Evolutionary conservation across 2,329 filamentous ascomycete genomes (phyloP), one percentile per base, ranked within the genome.

Genomic region (Nigrospora sphaerica): DNA sequence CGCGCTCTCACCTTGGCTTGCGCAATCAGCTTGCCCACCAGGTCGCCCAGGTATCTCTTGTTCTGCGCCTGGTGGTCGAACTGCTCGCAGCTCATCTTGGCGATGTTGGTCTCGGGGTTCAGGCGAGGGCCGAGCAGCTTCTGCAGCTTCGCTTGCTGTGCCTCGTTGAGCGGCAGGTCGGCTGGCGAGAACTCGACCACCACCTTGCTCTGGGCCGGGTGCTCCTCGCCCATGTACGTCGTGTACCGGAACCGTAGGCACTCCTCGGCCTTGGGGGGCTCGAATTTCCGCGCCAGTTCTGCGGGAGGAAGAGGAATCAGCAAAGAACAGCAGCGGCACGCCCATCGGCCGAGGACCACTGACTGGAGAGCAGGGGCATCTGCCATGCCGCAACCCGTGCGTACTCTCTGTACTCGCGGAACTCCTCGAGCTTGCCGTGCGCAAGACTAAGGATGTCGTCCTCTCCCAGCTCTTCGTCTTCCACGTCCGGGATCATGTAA

Each of bases 241-340:
- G 93, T 98, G 73, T 95, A 96, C 59, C 93, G 85, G 81, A 96
- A 98, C 58, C 92, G 86, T 48, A 98, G 80, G 39, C 89, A 81
- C 57, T 87, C 76, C 39, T 81, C 67, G 31, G 74, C 65, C 13
- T 78, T 75, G 2, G 92, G 89, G 3, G 83, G 79, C 50, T 76
- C 69, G 64, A 95, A 97, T 16, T 88, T 85, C 67, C 88, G 88
- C 46, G 88, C 85, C 52, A 93, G 78, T 63, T 92, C 88, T 95
- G 60, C 42, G 35, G 46, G 33, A 37, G 23, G 37, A 45, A 53
- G 44, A 46, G 56, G 46, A 52, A 48, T 48, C 47, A 54, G 42
- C 36, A 33, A 34, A 18, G 6, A 39, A 39, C 6, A 2, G 34
- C 9, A n/a, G 12, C 34, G 6, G 13, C 34, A 11, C 11, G 34